A percentile compares a stretch with the other conserved stretches of the same genome.
phyloP scores from a whole-genome alignment of 2,329 filamentous ascomycete species.

The Aspergillus udagawae region DNA sequence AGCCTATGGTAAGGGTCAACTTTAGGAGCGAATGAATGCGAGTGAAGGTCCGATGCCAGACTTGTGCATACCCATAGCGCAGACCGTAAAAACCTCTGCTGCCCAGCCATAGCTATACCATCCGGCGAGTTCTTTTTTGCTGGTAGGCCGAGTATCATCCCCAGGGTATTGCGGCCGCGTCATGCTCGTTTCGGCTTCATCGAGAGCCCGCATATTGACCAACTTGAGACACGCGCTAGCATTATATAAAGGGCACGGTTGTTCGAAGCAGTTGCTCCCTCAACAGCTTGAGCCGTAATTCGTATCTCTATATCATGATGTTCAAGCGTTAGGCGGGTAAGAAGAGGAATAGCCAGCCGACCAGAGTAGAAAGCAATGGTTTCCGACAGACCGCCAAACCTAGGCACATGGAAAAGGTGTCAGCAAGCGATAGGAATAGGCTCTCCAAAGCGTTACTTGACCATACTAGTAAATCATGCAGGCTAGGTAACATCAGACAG shows the following conservation, averaged over 20 bases:
- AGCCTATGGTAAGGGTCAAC: constrained; percentile 52
- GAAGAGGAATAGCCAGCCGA: no score
- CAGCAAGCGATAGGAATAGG: background rate
- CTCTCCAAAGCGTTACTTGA: background rate
- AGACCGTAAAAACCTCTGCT: constrained; percentile 93
- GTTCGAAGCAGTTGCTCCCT: background rate
- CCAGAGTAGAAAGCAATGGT: no score
- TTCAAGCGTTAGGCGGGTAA: no score
- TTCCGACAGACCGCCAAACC: no score
- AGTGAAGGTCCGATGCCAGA: background rate
- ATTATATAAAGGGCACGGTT: background rate
- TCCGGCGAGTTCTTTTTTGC: constrained; percentile 77
- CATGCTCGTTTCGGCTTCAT: constrained; percentile 18
- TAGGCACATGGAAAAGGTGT: no score
- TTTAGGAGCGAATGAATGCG: constrained; percentile 10
- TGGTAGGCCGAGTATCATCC: constrained; percentile 86
- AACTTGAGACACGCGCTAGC: constrained; percentile 20
- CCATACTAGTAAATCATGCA: background rate
- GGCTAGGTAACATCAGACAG: background rate
- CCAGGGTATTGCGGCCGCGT: constrained; percentile 62
- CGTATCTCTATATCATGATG: no score
- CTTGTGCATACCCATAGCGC: constrained; percentile 60
- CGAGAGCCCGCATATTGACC: constrained; percentile 35
- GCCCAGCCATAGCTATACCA: constrained; percentile 98
- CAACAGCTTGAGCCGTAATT: background rate